Base-by-base conservation (phyloP, 2,329 filamentous ascomycete species). In the Emmonsia crescens region DNA sequence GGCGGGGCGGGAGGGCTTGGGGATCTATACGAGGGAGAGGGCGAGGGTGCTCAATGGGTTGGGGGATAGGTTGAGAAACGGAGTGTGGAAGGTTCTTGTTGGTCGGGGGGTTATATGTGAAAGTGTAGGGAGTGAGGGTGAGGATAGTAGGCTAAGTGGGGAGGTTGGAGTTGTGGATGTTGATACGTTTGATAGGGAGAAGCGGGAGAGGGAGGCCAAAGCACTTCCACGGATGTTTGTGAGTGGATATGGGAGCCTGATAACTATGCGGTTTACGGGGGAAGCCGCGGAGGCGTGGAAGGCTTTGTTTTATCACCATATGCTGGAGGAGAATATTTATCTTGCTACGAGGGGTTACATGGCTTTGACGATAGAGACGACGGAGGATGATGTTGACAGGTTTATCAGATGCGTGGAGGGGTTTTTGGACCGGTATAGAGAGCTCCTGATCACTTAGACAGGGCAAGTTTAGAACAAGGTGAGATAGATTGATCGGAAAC, bases 1-100 rank as follows among this genome's bases (percentile, higher is more conserved):
- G 29, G 81, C 82, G 8, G 85, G 85, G 0, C 69, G 75, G 42
- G 73, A 71, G 5, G 79, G 73, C 51, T 68, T 63, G 60, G 65
- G 29, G 16, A 44, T 72, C 3, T 60, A 71, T 49, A 65, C 64
- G 10, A 46, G 36, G 31, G 65, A 68, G 19, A 62, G 61, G 27
- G 57, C 72, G 5, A 55, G 60, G 31, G 58, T 59, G 1, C 54
- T 74, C 42, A 74, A 74, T 64, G 57, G 44, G 1, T 49, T 71
- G 46, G 71, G 73, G 8, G 64, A 71, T 38, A 27, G 40, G 21
- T 62, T 74, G 60, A 67, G 67, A 21, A 42, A 49, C 9, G 40
- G 58, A n/a, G 60, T 71, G 14, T 65, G 65, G 27, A 33, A 33
- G 21, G 51, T 68, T 2, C 62, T 71, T 8, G 10, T 19, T 46